Percentiles rank a stretch among this genome's conserved stretches.
These are phyloP conservation scores for Tagetes erecta DNA, from an alignment of 129 eudicot species.

Conservation along the genomic window DNA sequence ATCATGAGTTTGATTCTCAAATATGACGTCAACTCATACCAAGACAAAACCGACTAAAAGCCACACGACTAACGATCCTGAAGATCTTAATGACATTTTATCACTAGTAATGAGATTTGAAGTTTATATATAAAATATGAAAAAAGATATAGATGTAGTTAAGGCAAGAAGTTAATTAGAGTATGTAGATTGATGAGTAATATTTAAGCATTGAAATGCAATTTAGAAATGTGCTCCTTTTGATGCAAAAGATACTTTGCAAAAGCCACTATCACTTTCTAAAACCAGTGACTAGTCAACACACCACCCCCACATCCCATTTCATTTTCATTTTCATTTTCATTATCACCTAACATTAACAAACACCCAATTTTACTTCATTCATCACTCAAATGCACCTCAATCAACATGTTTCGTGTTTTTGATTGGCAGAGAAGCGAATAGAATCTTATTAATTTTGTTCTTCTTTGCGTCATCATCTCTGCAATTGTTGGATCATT, in stretches of 20 bases:
- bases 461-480: conserved; percentile 30
- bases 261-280: conserved; percentile 50
- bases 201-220: conserved; percentile 36
- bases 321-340: no score
- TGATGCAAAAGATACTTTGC: conserved; percentile 50
- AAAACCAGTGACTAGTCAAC: conserved; percentile 50
- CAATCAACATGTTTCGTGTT: conserved; percentile 28
- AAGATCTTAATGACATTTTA: no score
- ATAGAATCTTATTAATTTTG: conserved; percentile 36
- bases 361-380: conserved; percentile 6
- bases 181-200: conserved; percentile 22
- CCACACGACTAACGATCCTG: no score
- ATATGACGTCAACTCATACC: no score
- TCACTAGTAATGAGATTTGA: no score
- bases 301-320: background rate
- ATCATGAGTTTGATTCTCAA: no score
- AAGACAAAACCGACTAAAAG: no score
- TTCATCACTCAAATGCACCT: no score
- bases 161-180: background rate
- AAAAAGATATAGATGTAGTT: no score
- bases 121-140: no score
- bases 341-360: conserved; percentile 31
- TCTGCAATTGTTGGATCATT: conserved; percentile 43
- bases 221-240: conserved; percentile 52
- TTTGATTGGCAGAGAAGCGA: conserved; percentile 33